A percentile compares a stretch with the other conserved stretches of the same genome.
Conservation (phyloP, 306 rosid genomes). For the Vigna radiata region DNA sequence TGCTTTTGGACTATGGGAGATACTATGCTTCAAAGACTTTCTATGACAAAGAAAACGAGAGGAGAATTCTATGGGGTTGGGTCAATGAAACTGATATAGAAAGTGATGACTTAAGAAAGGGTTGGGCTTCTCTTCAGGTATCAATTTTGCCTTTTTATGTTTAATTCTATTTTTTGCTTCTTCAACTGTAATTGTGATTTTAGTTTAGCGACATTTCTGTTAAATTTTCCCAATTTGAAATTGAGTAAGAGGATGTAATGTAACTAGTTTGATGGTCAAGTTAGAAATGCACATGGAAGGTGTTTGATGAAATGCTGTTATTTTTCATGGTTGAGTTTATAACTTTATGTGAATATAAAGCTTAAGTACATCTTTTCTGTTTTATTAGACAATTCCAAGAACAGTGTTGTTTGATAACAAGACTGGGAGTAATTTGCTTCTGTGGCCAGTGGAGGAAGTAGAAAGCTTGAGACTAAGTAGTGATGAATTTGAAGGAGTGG, state of each 20-base stretch:
- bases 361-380: background rate
- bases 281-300: too few species aligned
- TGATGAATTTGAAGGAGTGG: constrained; percentile 52
- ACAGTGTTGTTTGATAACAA: constrained; percentile 63
- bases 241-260: too few species aligned
- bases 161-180: too few species aligned
- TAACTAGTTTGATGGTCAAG: too few species aligned
- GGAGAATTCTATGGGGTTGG: constrained; percentile 82
- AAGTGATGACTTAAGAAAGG: constrained; percentile 64
- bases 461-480: constrained; percentile 69
- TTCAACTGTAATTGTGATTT: too few species aligned
- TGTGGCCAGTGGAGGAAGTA: constrained; percentile 82
- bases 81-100: constrained; percentile 72
- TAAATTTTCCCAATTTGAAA: too few species aligned
- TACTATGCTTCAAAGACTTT: constrained; percentile 84
- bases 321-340: background rate
- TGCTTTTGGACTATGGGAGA: constrained; percentile 72
- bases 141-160: too few species aligned
- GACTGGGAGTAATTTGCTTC: constrained; percentile 61
- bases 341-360: background rate
- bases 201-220: too few species aligned
- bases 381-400: constrained; percentile 74
- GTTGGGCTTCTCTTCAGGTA: constrained; percentile 89
- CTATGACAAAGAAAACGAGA: constrained; percentile 63
- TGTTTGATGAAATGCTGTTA: too few species aligned